Base-by-base conservation (phyloP, 2,329 filamentous ascomycete genomes). In the Claviceps humidiphila region DNA sequence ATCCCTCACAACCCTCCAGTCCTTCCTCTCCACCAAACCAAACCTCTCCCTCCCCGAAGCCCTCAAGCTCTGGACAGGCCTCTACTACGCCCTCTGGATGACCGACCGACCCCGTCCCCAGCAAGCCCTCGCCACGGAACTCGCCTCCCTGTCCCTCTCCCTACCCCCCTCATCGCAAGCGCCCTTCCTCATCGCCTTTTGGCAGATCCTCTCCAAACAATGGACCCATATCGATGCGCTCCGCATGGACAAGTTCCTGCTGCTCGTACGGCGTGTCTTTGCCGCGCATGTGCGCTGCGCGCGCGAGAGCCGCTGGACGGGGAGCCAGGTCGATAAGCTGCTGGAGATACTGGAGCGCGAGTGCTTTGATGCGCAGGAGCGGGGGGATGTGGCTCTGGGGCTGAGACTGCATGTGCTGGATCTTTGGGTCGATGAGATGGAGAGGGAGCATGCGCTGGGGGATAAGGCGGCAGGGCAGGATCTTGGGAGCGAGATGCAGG, bases 31-130 rank as follows among this genome's bases (percentile, higher is more conserved):
- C 56, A 75, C 79, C 55, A 76, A 78, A 42, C 66, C 72, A 40
- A 61, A 68, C 51, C 79, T 96, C 55, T 71, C 79, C 17, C 72
- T 79, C 42, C 67, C 85, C 58, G 89, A 95, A 58, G 74, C 88
- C 49, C 74, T 91, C 55, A 95, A 95, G 72, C 78, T 97, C 58
- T 95, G 89, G 89, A 95, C 94, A 65, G 91, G 89, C 5, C 79
- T 97, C 20, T 96, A 93, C 74, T 96, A 89, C 75, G 85, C 84
- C 63, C 80, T 93, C 62, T 96, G 89, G 85, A 93, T 95, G 83
- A 89, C 85, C 67, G 90, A 96, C 74, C 87, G 89, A 47, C 84
- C 89, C 11, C 71, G 83, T n/a, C 84, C 87, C 2, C 91, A 96
- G 73, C 89, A 95, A 73, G 79, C 79, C 44, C 84, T 97, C 46